Evolutionary conservation across 345 rosid genomes (phyloP).

Genomic region (Hirschfeldia incana): DNA sequence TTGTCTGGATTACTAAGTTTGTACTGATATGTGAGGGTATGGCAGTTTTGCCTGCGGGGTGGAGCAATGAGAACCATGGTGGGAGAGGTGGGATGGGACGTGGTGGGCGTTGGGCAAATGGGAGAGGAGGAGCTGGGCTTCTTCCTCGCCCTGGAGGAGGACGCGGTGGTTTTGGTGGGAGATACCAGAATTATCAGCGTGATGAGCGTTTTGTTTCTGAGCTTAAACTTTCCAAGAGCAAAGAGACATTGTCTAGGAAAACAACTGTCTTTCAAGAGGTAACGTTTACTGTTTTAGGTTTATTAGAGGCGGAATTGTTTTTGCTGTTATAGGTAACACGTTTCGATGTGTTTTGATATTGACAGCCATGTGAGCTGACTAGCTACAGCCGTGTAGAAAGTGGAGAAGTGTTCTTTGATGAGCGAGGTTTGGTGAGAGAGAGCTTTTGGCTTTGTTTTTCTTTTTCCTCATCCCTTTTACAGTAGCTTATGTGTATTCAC

Average conservation of each 20-base stretch:
- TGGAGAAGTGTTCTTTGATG: slow-evolving; percentile 81
- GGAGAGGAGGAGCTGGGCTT: slow-evolving; percentile 84
- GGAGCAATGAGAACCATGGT: slow-evolving; percentile 53
- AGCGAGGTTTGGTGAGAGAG: slow-evolving; percentile 67
- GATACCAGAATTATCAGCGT: slow-evolving; percentile 68
- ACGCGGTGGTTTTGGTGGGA: slow-evolving; percentile 31
- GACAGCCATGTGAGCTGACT: slow-evolving; percentile 87
- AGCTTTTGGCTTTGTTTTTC: slow-evolving; percentile 13
- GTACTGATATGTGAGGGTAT: neutral
- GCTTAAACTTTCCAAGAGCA: slow-evolving; percentile 78
- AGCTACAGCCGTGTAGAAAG: slow-evolving; percentile 87
- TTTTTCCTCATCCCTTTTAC: neutral
- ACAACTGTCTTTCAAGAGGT: slow-evolving; percentile 86
- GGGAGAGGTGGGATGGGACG: slow-evolving; percentile 70
- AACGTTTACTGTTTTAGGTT: slow-evolving; percentile 5
- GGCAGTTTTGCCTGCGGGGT: slow-evolving; percentile 68
- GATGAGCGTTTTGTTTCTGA: slow-evolving; percentile 95
- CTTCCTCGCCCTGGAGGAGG: slow-evolving; percentile 91
- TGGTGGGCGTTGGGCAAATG: slow-evolving; percentile 66
- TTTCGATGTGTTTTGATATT: slow-evolving; percentile 9
- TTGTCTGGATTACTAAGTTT: no score
- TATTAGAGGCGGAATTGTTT: neutral
- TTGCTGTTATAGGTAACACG: neutral
- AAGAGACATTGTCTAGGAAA: slow-evolving; percentile 87
- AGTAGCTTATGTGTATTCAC: slow-evolving; percentile 10